Evolutionary conservation across 768 basidiomycete species (phyloP), one percentile per base, ranked within the genome.

Genomic region (Leccinum subgranulosum): DNA sequence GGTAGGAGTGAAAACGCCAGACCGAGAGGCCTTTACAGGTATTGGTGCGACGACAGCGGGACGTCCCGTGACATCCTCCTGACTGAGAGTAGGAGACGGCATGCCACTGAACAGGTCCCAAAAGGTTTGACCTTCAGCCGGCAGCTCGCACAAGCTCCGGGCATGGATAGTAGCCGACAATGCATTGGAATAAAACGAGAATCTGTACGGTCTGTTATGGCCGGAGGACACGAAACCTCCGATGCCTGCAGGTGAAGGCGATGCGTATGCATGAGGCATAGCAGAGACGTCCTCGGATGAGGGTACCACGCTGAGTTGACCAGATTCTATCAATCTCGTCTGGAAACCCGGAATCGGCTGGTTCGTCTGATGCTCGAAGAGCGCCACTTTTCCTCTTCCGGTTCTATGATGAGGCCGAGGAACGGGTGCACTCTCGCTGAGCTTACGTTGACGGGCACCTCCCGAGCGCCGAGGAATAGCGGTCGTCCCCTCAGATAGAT

Each of bases 141-240:
- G 97, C 15, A 99, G 81, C 72, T 99, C 97, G 55, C 90, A 86
- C 15, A 99, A 75, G 60, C 89, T 94, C 17, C 94, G 83, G 0
- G 97, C 92, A 75, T 98, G 96, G 49, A 99, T 98, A 1, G 97
- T 98, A 0, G 94, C 89, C 3, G 88, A 85, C 50, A 97, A 77
- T n/a, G 88, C 82, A 66, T 97, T 98, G 17, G 93, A 98, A 75
- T 98, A 99, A 76, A 98, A 99, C 0, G 97, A 98, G 76, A 98
- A 99, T 47, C 97, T 84, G 69, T 98, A 98, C 9, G 95, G 96
- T 66, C 94, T 80, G 66, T 94, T 93, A 61, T 94, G 88, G 0
- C 81, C 84, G 4, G 79, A 77, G 51, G 78, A 74, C 23, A 79
- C 72, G 51, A 81, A 76, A 7, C 76, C 76, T 11, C 59, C 58